phyloP scores from a whole-genome alignment of 352 stramenopile genomes.

The Phytopythium aichiense region DNA sequence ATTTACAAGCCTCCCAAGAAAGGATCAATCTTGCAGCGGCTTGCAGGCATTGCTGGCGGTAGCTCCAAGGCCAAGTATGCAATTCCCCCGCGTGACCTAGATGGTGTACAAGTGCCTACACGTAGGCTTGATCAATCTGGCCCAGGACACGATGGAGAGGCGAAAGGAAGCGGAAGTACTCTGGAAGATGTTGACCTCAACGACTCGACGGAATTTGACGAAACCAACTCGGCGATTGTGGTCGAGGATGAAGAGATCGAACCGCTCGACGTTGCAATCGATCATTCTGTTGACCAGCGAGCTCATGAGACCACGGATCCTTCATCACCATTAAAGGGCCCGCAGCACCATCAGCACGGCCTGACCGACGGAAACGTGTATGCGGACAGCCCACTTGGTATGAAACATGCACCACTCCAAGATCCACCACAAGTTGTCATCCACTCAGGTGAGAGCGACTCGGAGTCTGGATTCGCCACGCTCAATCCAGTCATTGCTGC shows the following conservation, averaged over 20 bases:
- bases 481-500: conserved; percentile 57
- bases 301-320: background rate
- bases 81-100: background rate
- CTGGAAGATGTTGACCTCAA: conserved; percentile 3
- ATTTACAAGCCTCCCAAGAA: conserved; percentile 56
- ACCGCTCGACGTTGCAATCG: conserved; percentile 43
- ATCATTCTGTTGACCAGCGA: conserved; percentile 3
- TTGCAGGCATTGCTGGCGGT: conserved; percentile 10
- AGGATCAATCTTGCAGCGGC: conserved; percentile 21
- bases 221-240: background rate
- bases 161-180: background rate
- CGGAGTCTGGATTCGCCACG: conserved; percentile 51
- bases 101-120: background rate
- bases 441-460: conserved; percentile 65
- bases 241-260: conserved; percentile 14
- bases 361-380: background rate
- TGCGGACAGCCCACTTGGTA: background rate
- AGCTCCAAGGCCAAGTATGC: conserved; percentile 4
- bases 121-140: background rate
- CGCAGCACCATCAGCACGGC: background rate
- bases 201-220: background rate
- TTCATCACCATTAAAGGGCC: background rate
- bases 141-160: background rate
- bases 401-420: background rate
- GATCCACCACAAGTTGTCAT: conserved; percentile 58